Percentiles rank a stretch among this genome's conserved stretches.
Evolutionary conservation across 1,284 basidiomycete species (phyloP).

Genomic region (Marasmius tenuissimus): DNA sequence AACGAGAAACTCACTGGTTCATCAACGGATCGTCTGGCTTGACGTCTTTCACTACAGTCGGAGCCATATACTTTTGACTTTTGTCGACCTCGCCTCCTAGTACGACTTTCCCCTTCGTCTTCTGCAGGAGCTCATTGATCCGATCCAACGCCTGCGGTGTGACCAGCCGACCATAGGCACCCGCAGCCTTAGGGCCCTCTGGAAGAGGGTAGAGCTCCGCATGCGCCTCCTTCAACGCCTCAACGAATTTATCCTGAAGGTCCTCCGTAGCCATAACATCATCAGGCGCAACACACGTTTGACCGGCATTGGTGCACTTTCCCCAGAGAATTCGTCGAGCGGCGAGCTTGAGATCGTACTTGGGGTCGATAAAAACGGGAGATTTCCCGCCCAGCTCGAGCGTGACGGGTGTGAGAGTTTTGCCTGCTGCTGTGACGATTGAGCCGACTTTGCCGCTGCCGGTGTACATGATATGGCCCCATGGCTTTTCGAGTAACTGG

Average conservation of each 20-base stretch:
- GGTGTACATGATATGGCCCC: conserved; percentile 80
- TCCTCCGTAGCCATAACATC: conserved; percentile 74
- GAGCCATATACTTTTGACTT: conserved; percentile 58
- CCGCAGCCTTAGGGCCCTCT: conserved; percentile 42
- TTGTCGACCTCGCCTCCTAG: conserved; percentile 71
- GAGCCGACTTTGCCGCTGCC: conserved; percentile 75
- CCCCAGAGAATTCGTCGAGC: conserved; percentile 78
- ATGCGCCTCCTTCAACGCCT: conserved; percentile 62
- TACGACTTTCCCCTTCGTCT: conserved; percentile 70
- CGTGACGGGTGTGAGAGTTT: conserved; percentile 82
- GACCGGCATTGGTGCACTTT: conserved; percentile 75
- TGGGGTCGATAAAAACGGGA: conserved; percentile 78
- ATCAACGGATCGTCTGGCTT: conserved; percentile 67
- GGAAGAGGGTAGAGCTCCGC: conserved; percentile 21
- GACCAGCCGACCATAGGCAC: conserved; percentile 50
- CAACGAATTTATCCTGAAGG: conserved; percentile 63
- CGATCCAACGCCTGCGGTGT: conserved; percentile 58
- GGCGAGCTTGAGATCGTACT: conserved; percentile 56
- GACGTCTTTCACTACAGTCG: conserved; percentile 69
- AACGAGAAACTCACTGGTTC: conserved; percentile 56
- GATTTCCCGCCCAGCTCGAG: conserved; percentile 75
- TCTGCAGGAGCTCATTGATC: conserved; percentile 61
- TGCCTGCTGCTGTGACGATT: conserved; percentile 83
- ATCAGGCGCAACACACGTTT: conserved; percentile 77
- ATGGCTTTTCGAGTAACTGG: conserved; percentile 75